Evolutionary conservation across 768 basidiomycete genomes (phyloP).

Genomic region (Mycena chlorophos): DNA sequence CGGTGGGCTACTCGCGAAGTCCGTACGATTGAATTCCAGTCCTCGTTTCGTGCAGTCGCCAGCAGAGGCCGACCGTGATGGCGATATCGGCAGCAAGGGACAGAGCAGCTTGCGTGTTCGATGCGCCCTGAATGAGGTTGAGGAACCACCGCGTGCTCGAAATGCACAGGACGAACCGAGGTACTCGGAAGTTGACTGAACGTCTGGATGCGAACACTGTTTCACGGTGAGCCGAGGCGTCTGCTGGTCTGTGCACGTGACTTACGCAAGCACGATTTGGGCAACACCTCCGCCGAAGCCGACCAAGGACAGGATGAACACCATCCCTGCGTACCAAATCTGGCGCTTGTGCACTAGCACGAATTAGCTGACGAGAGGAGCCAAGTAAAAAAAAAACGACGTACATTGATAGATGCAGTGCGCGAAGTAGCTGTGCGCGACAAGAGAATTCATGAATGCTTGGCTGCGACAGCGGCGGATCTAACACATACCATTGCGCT

Average conservation of each 20-base stretch:
- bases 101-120: slow-evolving; percentile 2
- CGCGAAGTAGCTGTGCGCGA: slow-evolving; percentile 1
- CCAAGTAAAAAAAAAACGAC: background rate
- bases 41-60: background rate
- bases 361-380: background rate
- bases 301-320: background rate
- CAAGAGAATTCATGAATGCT: background rate
- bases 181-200: background rate
- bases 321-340: background rate
- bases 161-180: background rate
- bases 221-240: background rate
- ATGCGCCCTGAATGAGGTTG: background rate
- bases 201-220: background rate
- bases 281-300: background rate
- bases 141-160: background rate
- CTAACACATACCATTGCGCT: background rate
- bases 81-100: background rate
- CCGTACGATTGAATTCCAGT: slow-evolving; percentile 9
- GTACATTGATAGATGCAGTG: background rate
- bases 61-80: slow-evolving; percentile 6
- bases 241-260: background rate
- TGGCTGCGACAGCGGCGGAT: background rate
- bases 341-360: background rate
- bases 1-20: background rate
- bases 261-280: slow-evolving; percentile 6